phyloP scores from a whole-genome alignment of 345 rosid genomes.

The Physaria fendleri region DNA sequence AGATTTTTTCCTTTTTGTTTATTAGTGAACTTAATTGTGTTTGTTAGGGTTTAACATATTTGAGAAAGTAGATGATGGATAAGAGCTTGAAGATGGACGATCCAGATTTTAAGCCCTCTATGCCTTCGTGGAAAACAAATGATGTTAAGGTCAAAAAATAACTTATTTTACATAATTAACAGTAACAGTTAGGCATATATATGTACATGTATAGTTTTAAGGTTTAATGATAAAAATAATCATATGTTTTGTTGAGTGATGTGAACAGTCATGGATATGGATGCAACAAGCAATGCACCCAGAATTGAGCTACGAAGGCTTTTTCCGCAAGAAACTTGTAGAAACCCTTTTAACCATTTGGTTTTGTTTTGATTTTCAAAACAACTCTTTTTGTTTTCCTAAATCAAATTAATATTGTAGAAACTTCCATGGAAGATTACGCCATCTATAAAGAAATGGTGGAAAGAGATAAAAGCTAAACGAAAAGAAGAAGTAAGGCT shows the following conservation, averaged over 20 bases:
- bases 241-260: constrained; percentile 4
- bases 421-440: constrained; percentile 70
- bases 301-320: constrained; percentile 74
- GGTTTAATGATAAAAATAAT: neutral
- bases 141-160: constrained; percentile 64
- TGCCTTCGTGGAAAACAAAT: constrained; percentile 82
- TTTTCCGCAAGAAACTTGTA: constrained; percentile 82
- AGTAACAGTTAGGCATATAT: neutral
- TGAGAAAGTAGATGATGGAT: constrained; percentile 45
- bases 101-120: constrained; percentile 54
- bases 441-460: constrained; percentile 76
- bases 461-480: constrained; percentile 67
- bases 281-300: constrained; percentile 99
- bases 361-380: neutral
- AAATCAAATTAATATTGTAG: constrained; percentile 5
- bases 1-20: neutral
- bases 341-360: neutral
- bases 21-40: neutral
- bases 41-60: neutral
- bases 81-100: constrained; percentile 51
- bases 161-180: neutral
- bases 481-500: constrained; percentile 74
- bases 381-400: neutral
- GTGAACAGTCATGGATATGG: constrained; percentile 91
- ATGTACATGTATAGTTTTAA: neutral